These are phyloP conservation scores for Populus tremula DNA, from an alignment of 345 rosid species.

Conservation along the genomic window DNA sequence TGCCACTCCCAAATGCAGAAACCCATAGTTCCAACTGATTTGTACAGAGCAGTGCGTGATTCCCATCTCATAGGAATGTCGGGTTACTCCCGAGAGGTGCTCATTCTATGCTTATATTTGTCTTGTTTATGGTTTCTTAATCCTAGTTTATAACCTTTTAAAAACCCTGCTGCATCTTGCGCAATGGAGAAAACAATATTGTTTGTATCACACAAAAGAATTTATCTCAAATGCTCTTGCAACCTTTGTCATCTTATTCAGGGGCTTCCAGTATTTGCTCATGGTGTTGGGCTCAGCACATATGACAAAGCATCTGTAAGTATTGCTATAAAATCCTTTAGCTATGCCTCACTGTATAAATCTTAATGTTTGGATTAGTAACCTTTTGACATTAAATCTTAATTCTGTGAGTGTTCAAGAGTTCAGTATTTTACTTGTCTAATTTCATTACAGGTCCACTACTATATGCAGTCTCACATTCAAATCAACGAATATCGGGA, in stretches of 20 bases:
- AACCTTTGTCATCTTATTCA: slow-evolving; percentile 28
- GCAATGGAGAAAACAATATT: not conserved
- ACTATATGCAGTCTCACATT: slow-evolving; percentile 89
- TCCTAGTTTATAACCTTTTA: not conserved
- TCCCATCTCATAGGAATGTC: slow-evolving; percentile 93
- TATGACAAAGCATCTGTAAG: slow-evolving; percentile 94
- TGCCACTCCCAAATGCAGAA: slow-evolving; percentile 45
- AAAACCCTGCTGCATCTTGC: not conserved
- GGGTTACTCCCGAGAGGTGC: slow-evolving; percentile 91
- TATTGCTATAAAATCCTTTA: slow-evolving; percentile 5
- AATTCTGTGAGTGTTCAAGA: not conserved
- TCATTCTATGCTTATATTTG: slow-evolving; percentile 12
- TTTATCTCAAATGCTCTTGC: slow-evolving; percentile 4
- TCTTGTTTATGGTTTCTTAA: not conserved
- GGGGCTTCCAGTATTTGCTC: slow-evolving; percentile 88
- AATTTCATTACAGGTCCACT: slow-evolving; percentile 57
- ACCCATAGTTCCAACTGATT: slow-evolving; percentile 76
- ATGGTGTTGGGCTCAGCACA: slow-evolving; percentile 82
- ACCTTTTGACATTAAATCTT: not conserved
- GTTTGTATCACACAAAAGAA: not conserved
- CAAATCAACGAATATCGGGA: slow-evolving; percentile 95
- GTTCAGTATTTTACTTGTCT: not conserved
- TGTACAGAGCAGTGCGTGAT: slow-evolving; percentile 73
- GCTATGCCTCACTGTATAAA: not conserved
- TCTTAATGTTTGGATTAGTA: not conserved